Percentiles rank a stretch among this genome's conserved stretches.
Evolutionary conservation across 495 filamentous ascomycete genomes (phyloP).

Genomic region (Cladorrhinum samala): DNA sequence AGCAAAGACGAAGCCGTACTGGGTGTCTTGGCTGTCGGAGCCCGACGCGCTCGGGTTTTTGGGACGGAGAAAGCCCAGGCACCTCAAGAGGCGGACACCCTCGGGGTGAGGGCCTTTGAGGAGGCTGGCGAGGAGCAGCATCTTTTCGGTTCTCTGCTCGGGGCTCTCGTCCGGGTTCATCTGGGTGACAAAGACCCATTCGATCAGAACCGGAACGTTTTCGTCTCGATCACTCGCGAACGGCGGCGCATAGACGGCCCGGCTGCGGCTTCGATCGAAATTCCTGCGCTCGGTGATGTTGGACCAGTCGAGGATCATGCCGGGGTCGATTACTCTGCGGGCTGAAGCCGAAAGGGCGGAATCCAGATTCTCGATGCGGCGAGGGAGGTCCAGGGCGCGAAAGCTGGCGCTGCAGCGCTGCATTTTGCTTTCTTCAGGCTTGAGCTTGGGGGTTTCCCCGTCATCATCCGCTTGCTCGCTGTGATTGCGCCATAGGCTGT

Average conservation of each 20-base stretch:
- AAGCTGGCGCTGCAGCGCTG: too few relatives aligned
- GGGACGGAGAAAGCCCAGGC: neutral
- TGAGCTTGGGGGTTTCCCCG: too few relatives aligned
- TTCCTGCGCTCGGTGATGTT: neutral
- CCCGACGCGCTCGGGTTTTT: too few relatives aligned
- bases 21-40: neutral
- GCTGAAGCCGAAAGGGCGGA: too few relatives aligned
- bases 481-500: neutral
- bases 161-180: neutral
- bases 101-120: neutral
- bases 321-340: too few relatives aligned
- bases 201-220: neutral
- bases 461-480: neutral
- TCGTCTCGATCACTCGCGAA: too few relatives aligned
- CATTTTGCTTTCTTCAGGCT: too few relatives aligned
- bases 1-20: neutral
- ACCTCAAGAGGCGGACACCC: neutral
- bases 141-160: neutral
- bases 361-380: too few relatives aligned
- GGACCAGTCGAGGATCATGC: neutral
- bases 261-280: neutral
- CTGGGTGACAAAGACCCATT: slow-evolving; percentile 1
- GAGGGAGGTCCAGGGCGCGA: too few relatives aligned
- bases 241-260: too few relatives aligned
- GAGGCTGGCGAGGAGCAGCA: neutral